Percentiles rank a stretch among this genome's conserved stretches.
phyloP scores from a whole-genome alignment of 2,329 filamentous ascomycete genomes.

The Neofusicoccum cordaticola region DNA sequence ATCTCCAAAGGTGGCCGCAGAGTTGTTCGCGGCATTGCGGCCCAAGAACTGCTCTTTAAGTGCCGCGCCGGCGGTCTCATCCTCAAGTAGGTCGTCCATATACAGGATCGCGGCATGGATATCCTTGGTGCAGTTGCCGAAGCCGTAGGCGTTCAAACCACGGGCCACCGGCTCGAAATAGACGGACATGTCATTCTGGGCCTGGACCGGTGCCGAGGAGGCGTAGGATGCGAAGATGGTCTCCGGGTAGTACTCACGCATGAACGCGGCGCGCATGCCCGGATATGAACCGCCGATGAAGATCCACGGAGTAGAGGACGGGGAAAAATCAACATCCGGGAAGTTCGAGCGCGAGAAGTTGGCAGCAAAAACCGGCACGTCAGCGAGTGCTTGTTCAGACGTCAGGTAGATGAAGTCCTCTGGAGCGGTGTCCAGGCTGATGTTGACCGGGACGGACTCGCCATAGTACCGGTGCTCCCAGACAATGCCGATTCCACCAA shows the following conservation, averaged over 20 bases:
- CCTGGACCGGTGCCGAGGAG: conserved; percentile 44
- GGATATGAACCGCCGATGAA: conserved; percentile 39
- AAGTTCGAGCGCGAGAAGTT: conserved; percentile 35
- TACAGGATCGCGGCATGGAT: conserved; percentile 48
- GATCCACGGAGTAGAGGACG: conserved; percentile 37
- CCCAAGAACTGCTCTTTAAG: conserved; percentile 52
- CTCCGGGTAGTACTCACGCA: conserved; percentile 38
- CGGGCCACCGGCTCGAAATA: conserved; percentile 52
- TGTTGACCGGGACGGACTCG: conserved; percentile 36
- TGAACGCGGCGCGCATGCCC: conserved; percentile 38
- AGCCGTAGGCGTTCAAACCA: conserved; percentile 43
- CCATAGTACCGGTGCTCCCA: conserved; percentile 45
- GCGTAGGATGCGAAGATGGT: conserved; percentile 38
- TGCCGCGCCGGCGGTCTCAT: background rate
- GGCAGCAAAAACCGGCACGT: conserved; percentile 40
- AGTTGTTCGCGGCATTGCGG: conserved; percentile 44
- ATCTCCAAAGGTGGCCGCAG: conserved; percentile 48
- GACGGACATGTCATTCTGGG: conserved; percentile 48
- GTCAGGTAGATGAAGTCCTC: conserved; percentile 37
- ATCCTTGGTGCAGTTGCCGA: conserved; percentile 50
- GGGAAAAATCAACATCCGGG: conserved; percentile 35
- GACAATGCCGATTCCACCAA: conserved; percentile 32
- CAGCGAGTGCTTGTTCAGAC: conserved; percentile 42
- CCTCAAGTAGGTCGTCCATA: conserved; percentile 47
- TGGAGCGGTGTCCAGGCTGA: conserved; percentile 31